Base-by-base conservation (phyloP, 2,329 filamentous ascomycete species). In the Fusarium sp. region DNA sequence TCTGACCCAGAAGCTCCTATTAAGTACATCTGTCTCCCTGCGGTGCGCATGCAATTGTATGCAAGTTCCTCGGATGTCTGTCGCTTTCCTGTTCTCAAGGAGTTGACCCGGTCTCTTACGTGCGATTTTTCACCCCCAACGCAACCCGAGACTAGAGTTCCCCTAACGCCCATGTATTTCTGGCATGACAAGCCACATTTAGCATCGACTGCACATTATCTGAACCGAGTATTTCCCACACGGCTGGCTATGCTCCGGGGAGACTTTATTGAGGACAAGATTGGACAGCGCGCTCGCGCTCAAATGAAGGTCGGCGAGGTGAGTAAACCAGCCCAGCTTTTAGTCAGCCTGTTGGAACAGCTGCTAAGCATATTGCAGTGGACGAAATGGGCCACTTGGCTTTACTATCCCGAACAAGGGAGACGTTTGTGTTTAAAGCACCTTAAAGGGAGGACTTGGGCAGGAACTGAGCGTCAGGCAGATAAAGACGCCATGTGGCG, bases 111-210 rank as follows among this genome's bases (percentile, higher is more conserved):
- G 0, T 70, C 76, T 16, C 78, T 86, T 18, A 85, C 83, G 60
- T 75, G 79, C 1, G 77, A 81, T 15, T 87, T 68, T n/a, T 36
- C 85, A 60, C n/a, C 46, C 9, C 13, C 52, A 1, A 55, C 56
- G 1, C 16, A 56, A 2, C 51, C 66, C 2, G 51, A 61, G 7
- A 23, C 51, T 15, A 65, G 71, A 13, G 74, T 88, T 1, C 84
- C 85, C 0, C 73, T 89, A 41, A 88, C 87, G 1, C 87, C 87
- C 0, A 79, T 89, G 57, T 89, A 88, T 76, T 87, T 88, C 71
- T 89, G 87, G 87, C 86, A 88, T 59, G 87, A 89, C 64, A 89
- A 89, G 68, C 86, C 87, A 0, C 87, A 89, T 60, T 63, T 89
- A 3, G 86, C 83, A 1, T 82, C 81, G 4, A 83, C 80, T 0